Evolutionary conservation across 345 rosid species (phyloP).

Genomic region (Populus deltoides): DNA sequence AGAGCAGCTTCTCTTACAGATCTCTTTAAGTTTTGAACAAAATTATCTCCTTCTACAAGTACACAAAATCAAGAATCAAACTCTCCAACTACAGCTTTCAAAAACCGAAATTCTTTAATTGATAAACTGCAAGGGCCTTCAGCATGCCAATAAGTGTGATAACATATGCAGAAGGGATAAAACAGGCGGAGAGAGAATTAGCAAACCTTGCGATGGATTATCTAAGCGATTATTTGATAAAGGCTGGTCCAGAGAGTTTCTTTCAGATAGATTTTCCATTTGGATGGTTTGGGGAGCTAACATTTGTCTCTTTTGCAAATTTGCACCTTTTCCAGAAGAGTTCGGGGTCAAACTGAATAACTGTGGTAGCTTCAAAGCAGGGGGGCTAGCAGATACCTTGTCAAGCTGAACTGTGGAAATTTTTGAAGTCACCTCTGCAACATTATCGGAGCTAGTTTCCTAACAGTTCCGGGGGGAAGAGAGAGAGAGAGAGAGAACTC

Average conservation of each 20-base stretch:
- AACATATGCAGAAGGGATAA: not conserved
- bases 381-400: constrained; percentile 64
- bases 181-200: constrained; percentile 4
- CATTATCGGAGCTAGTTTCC: constrained; percentile 74
- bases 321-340: constrained; percentile 82
- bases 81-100: constrained; percentile 11
- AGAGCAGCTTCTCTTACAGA: constrained; percentile 93
- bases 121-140: constrained; percentile 1
- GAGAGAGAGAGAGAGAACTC: not conserved
- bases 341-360: constrained; percentile 85
- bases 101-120: constrained; percentile 3
- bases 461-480: constrained; percentile 15
- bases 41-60: constrained; percentile 61
- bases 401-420: constrained; percentile 77
- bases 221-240: constrained; percentile 44
- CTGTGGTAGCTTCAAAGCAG: constrained; percentile 87
- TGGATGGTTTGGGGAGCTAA: constrained; percentile 53
- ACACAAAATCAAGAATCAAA: constrained; percentile 21
- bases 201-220: constrained; percentile 62
- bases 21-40: constrained; percentile 73
- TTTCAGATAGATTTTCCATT: constrained; percentile 57
- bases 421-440: constrained; percentile 63
- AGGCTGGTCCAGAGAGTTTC: constrained; percentile 53
- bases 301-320: constrained; percentile 65
- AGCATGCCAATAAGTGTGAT: not conserved